A percentile compares a stretch with the other conserved stretches of the same genome.
phyloP scores from a whole-genome alignment of 306 rosid genomes.

The Fagus crenata region DNA sequence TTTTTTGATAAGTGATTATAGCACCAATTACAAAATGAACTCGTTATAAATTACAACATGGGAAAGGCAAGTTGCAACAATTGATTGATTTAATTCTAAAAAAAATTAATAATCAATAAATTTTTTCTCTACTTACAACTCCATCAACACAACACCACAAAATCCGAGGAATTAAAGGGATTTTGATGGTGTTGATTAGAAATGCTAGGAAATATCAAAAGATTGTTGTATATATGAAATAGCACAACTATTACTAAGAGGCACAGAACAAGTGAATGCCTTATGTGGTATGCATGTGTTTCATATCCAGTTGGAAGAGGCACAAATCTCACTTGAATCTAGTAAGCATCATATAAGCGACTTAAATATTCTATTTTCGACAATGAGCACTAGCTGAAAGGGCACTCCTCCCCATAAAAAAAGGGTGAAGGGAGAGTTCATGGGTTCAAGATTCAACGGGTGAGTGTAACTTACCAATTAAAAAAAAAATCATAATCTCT shows the following conservation, averaged over 20 bases:
- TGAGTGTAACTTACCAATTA: slow-evolving; percentile 13
- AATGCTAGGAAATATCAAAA: not conserved
- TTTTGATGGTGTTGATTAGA: not conserved
- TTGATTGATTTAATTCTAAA: not conserved
- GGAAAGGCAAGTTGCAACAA: not conserved
- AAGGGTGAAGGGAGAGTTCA: too few species aligned
- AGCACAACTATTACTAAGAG: not conserved
- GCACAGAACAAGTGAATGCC: not conserved
- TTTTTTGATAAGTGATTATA: too few species aligned
- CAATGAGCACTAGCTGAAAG: too few species aligned
- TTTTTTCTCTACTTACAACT: not conserved
- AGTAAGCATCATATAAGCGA: not conserved
- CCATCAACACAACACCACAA: not conserved
- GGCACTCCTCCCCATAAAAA: too few species aligned
- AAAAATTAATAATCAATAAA: not conserved
- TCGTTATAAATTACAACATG: slow-evolving; percentile 4
- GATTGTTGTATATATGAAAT: not conserved
- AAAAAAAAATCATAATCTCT: not conserved
- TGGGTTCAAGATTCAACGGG: too few species aligned
- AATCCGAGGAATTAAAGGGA: not conserved
- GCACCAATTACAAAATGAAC: slow-evolving; percentile 21
- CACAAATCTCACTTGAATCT: not conserved
- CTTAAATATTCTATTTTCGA: too few species aligned
- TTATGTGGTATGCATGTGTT: not conserved
- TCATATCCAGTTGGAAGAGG: not conserved